These are phyloP conservation scores for Lophiotrema nucula DNA, from an alignment of 495 filamentous ascomycete genomes.

Conservation along the genomic window DNA sequence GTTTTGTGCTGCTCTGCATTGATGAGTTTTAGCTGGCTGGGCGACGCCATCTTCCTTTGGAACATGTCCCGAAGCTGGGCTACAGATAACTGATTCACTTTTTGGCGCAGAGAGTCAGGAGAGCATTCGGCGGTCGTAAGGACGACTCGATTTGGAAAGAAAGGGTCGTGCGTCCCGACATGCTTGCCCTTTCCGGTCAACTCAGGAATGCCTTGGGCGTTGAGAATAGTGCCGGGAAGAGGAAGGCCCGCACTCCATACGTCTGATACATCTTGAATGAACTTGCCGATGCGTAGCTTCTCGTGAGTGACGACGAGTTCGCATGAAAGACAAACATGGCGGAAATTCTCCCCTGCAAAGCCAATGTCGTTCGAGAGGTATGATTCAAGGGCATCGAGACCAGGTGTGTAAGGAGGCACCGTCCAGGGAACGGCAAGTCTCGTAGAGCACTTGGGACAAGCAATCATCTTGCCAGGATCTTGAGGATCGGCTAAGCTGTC, in stretches of 20 bases:
- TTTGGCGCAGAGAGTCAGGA: not conserved
- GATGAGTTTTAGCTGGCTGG: not conserved
- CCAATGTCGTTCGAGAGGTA: slow-evolving; percentile 19
- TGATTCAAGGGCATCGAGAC: not conserved
- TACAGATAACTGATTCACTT: slow-evolving; percentile 6
- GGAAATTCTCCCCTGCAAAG: slow-evolving; percentile 12
- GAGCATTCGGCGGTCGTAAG: slow-evolving; percentile 13
- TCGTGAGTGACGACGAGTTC: slow-evolving; percentile 20
- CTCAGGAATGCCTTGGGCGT: slow-evolving; percentile 7
- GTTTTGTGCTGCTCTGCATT: slow-evolving; percentile 25
- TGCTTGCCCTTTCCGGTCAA: slow-evolving; percentile 6
- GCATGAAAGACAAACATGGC: slow-evolving; percentile 4
- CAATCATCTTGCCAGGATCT: slow-evolving; percentile 47
- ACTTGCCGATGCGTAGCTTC: slow-evolving; percentile 24
- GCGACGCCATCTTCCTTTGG: not conserved
- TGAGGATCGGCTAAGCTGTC: slow-evolving; percentile 53
- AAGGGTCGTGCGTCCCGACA: slow-evolving; percentile 37
- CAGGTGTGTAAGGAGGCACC: not conserved
- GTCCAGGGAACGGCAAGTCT: slow-evolving; percentile 52
- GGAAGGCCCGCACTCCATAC: not conserved
- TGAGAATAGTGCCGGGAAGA: slow-evolving; percentile 25
- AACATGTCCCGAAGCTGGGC: not conserved
- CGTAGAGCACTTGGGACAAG: slow-evolving; percentile 57
- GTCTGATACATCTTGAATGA: slow-evolving; percentile 7
- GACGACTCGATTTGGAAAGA: slow-evolving; percentile 64